Evolutionary conservation across 179 eudicot genomes (phyloP).

Genomic region (Monotropa hypopitys): DNA sequence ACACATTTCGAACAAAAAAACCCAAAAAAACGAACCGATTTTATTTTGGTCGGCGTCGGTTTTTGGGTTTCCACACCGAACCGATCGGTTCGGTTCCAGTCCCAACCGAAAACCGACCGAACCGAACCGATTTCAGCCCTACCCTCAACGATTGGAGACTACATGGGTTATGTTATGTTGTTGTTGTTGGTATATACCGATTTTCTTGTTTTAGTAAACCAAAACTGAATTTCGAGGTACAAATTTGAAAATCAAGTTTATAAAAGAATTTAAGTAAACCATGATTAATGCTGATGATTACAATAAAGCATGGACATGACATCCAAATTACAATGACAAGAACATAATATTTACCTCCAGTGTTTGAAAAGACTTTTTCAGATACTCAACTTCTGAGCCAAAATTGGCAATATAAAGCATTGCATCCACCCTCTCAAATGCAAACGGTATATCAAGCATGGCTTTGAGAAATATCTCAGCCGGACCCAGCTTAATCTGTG

Average conservation of each 20-base stretch:
- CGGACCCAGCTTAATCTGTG: conserved; percentile 66
- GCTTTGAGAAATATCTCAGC: conserved; percentile 89
- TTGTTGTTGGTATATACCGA: too few relatives aligned
- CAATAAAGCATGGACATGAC: background rate
- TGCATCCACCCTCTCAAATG: conserved; percentile 81
- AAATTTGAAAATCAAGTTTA: background rate
- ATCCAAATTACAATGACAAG: background rate
- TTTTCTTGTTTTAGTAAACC: background rate
- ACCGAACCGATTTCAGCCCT: too few relatives aligned
- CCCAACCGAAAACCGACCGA: too few relatives aligned
- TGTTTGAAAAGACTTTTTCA: conserved; percentile 68
- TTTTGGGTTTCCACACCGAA: too few relatives aligned
- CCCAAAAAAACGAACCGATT: too few relatives aligned
- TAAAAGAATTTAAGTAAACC: background rate
- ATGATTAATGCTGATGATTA: background rate
- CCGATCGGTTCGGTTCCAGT: too few relatives aligned
- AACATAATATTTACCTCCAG: conserved; percentile 45
- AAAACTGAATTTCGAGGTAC: background rate
- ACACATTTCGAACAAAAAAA: too few relatives aligned
- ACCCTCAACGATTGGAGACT: too few relatives aligned
- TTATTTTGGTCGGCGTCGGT: too few relatives aligned
- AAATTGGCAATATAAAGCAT: conserved; percentile 86
- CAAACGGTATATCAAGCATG: conserved; percentile 71
- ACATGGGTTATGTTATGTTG: too few relatives aligned
- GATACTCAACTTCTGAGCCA: conserved; percentile 79